A percentile compares a stretch with the other conserved stretches of the same genome.
Conservation (phyloP, 805 yeast species). For the Lachancea cidri region DNA sequence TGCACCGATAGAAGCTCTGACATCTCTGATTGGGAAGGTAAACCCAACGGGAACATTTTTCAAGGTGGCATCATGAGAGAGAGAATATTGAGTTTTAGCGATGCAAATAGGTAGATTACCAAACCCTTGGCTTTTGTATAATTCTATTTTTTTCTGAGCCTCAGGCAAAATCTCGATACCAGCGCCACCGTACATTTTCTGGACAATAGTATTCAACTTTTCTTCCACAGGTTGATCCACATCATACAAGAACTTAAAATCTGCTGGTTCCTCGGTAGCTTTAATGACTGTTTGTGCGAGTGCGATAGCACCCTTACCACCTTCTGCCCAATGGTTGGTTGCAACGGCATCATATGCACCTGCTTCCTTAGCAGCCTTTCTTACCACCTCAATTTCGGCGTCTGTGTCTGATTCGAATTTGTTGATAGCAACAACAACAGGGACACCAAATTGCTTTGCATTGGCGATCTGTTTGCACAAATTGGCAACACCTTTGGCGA, state of each 20-base stretch:
- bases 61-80: constrained; percentile 87
- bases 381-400: constrained; percentile 75
- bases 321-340: constrained; percentile 92
- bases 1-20: constrained; percentile 93
- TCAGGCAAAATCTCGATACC: constrained; percentile 75
- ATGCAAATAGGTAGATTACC: constrained; percentile 90
- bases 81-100: constrained; percentile 95
- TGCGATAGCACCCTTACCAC: constrained; percentile 84
- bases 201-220: constrained; percentile 73
- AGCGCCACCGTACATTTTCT: constrained; percentile 89
- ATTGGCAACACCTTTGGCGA: constrained; percentile 78
- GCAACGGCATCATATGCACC: constrained; percentile 91
- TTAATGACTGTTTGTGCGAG: constrained; percentile 79
- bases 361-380: constrained; percentile 75
- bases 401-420: constrained; percentile 76
- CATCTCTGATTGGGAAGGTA: constrained; percentile 89
- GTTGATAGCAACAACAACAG: constrained; percentile 93
- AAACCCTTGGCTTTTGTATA: constrained; percentile 82
- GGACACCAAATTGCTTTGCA: constrained; percentile 78
- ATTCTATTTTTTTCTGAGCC: constrained; percentile 76
- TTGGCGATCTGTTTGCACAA: constrained; percentile 86
- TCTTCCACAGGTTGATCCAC: constrained; percentile 69
- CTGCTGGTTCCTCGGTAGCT: constrained; percentile 50
- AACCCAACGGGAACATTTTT: constrained; percentile 96
- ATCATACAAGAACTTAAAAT: constrained; percentile 64